Evolutionary conservation across 495 filamentous ascomycete species (phyloP).

Genomic region (Neurospora tetraspora): DNA sequence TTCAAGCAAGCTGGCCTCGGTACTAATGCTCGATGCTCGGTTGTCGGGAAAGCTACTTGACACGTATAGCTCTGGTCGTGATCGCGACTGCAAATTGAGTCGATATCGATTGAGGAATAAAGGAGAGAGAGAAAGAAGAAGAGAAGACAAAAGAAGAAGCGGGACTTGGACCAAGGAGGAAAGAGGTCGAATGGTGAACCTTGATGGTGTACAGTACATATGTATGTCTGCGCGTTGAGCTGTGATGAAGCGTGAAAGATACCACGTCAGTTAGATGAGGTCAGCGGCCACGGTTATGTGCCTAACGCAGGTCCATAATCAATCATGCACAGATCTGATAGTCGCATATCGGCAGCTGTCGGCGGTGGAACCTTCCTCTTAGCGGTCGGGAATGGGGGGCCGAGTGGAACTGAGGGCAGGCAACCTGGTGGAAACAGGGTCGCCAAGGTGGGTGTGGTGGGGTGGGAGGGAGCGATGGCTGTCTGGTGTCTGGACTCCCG

Average conservation of each 20-base stretch:
- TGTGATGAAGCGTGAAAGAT: background rate
- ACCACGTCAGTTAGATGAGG: background rate
- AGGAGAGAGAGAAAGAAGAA: background rate
- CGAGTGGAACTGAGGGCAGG: background rate
- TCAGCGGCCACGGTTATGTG: background rate
- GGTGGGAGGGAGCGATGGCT: background rate
- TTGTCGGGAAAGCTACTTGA: background rate
- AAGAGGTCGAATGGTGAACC: background rate
- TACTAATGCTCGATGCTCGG: background rate
- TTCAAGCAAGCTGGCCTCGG: background rate
- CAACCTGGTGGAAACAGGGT: background rate
- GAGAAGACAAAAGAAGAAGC: background rate
- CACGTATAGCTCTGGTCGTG: background rate
- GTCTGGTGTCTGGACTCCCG: background rate
- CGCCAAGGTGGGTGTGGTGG: background rate
- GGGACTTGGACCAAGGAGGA: background rate
- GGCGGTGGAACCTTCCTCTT: background rate
- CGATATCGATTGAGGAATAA: background rate
- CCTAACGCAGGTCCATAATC: background rate
- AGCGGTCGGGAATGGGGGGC: background rate
- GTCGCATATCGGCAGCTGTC: background rate
- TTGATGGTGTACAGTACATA: background rate
- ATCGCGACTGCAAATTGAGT: background rate
- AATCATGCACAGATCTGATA: background rate
- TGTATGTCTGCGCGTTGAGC: background rate